Evolutionary conservation across 306 rosid genomes (phyloP), one percentile per base, ranked within the genome.

Genomic region (Luffa acutangula): DNA sequence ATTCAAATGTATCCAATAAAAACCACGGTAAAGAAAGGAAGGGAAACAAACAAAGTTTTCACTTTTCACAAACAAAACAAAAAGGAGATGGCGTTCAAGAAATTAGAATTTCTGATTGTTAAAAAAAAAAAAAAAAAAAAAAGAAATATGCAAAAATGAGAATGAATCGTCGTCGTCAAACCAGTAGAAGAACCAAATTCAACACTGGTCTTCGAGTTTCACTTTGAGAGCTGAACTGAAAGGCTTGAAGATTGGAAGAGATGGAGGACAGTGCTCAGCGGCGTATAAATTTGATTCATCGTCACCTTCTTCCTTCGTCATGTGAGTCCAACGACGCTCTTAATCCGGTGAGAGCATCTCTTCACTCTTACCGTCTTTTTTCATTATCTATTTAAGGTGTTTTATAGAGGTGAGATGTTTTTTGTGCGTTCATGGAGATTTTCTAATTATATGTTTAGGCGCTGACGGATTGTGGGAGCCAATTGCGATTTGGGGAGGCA

Each of bases 241-340:
- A 42, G 15, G 33, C 33, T 70, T 70, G 75, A 36, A 9, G 53
- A 71, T 71, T 46, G 57, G 56, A 45, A 31, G 14, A 53, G 43
- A 81, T 87, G 87, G 86, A 82, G 69, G 75, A n/a, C 37, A 63
- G 78, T 79, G 85, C 76, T 21, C 60, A 59, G 82, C 79, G 88
- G 79, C 78, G 89, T 33, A 14, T 86, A 81, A 83, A 77, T 71
- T 82, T 56, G 48, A 81, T 88, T 42, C 79, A 73, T 71, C 79
- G 81, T 45, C 89, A 88, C 80, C 69, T 88, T 6, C 21, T 42
- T 54, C 52, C 62, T 2, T 45, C 57, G 34, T 46, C 31, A 18
- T 7, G 12, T 36, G 64, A 84, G 58, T 9, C 64, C 70, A 34
- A n/a, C 34, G 25, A 60, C 13, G 48, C 49, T 77, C 84, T 88